Evolutionary conservation across 2,329 filamentous ascomycete species (phyloP).

Genomic region (Knufia petricola): DNA sequence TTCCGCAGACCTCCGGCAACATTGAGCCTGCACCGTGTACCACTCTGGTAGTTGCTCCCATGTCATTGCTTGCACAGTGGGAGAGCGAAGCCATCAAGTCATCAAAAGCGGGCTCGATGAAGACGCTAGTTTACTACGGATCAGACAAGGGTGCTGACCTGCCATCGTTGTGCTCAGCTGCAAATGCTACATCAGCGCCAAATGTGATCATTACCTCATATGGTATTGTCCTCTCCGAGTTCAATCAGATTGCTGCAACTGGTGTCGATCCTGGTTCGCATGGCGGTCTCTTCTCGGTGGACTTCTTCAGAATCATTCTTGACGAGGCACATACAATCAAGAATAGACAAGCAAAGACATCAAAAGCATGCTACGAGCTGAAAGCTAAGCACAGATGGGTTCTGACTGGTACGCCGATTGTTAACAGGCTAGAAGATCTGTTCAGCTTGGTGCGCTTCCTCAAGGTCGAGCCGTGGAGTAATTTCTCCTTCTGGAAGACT

Average conservation of each 20-base stretch:
- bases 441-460: constrained; percentile 90
- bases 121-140: constrained; percentile 84
- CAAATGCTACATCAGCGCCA: constrained; percentile 65
- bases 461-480: constrained; percentile 93
- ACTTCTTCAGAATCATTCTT: constrained; percentile 90
- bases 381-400: constrained; percentile 81
- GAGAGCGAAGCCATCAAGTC: constrained; percentile 89
- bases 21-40: constrained; percentile 70
- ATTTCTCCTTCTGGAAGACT: constrained; percentile 98
- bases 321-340: constrained; percentile 96
- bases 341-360: constrained; percentile 79
- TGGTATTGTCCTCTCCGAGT: constrained; percentile 83
- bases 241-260: constrained; percentile 59
- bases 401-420: constrained; percentile 89
- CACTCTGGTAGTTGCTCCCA: constrained; percentile 90
- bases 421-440: constrained; percentile 88
- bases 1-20: constrained; percentile 47
- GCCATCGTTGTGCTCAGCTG: constrained; percentile 64
- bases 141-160: constrained; percentile 72
- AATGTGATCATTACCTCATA: constrained; percentile 94
- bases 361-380: constrained; percentile 88
- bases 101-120: constrained; percentile 72
- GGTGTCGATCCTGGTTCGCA: constrained; percentile 57
- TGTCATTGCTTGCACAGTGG: constrained; percentile 95
- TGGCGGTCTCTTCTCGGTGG: constrained; percentile 75